phyloP scores from a whole-genome alignment of 129 eudicot genomes.

The Scalesia atractyloides region DNA sequence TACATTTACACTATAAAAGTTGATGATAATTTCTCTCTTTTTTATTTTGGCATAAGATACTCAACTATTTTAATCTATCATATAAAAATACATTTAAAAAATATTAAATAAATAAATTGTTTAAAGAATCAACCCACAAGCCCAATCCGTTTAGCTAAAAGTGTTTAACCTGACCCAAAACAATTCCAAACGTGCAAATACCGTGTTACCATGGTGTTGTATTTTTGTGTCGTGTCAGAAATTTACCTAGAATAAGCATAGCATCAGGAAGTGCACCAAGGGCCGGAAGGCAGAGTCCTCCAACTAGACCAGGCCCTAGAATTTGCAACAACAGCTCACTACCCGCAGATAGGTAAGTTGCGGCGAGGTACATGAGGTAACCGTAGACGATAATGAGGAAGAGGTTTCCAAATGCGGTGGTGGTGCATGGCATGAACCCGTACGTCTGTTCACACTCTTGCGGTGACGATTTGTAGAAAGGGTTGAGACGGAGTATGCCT shows the following conservation, averaged over 20 bases:
- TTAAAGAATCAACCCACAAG: too few species aligned
- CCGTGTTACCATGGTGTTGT: too few species aligned
- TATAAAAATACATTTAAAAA: too few species aligned
- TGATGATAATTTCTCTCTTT: too few species aligned
- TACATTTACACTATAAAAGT: too few species aligned
- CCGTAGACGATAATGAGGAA: constrained; percentile 67
- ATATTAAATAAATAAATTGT: too few species aligned
- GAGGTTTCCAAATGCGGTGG: constrained; percentile 54
- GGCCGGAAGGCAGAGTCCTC: constrained; percentile 71
- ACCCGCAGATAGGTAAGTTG: constrained; percentile 60
- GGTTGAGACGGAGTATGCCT: constrained; percentile 26
- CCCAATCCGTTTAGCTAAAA: too few species aligned
- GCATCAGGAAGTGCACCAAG: constrained; percentile 91
- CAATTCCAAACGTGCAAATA: too few species aligned
- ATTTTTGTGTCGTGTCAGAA: too few species aligned
- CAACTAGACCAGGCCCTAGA: constrained; percentile 75
- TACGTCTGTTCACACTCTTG: constrained; percentile 67
- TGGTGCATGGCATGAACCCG: constrained; percentile 79
- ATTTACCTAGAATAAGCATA: constrained; percentile 69
- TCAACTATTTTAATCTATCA: too few species aligned
- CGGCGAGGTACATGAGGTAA: constrained; percentile 70
- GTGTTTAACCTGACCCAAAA: too few species aligned
- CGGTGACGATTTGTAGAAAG: constrained; percentile 30
- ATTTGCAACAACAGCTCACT: constrained; percentile 75
- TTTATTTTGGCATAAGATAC: too few species aligned